Base-by-base conservation (phyloP, 1,284 basidiomycete species). In the Sporisorium reilianum region DNA sequence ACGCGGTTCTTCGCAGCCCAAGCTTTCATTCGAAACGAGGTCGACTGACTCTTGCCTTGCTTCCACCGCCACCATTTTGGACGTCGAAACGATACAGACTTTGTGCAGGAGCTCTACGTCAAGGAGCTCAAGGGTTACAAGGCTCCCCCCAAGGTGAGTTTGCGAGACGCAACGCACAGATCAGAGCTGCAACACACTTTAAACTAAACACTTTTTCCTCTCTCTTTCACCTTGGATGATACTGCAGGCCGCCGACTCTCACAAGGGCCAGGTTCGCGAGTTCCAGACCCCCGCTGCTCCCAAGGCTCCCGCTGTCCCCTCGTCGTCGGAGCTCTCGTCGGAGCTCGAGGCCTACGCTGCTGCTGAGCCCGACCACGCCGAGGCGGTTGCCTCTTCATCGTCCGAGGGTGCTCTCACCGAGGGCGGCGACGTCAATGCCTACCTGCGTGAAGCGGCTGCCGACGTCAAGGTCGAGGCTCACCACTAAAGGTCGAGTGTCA, bases 91-190 rank as follows among this genome's bases (percentile, higher is more conserved):
- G 38, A 16, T 8, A 53, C 66, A 96, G 95, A 97, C 88, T 88
- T 96, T 81, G 89, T 97, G 64, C 93, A 96, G 89, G 94, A 97
- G 79, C 86, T 96, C 62, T 97, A 97, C 87, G 82, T 97, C 79
- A 90, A 89, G 84, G 92, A 96, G 88, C 89, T 97, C 84, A 96
- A 93, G 88, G 86, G 89, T 20, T 97, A 95, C 90, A 96, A 94
- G 88, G 85, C 88, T 36, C 86, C 82, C 40, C 69, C 81, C 32
- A 80, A 80, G 78, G 84, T 85, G 46, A 55, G 84, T 75, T 51
- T 20, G 12, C 20, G 4, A 34, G 8, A 34, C 52, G 62, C 54
- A 65, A 51, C 51, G 51, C 66, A 55, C 38, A 30, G 7, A 48
- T 28, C 55, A 48, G 26, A 18, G 10, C 3, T 11, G 9, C 28